These are phyloP conservation scores for Phlegmacium glaucopus DNA, from an alignment of 768 basidiomycete species.

Conservation along the genomic window DNA sequence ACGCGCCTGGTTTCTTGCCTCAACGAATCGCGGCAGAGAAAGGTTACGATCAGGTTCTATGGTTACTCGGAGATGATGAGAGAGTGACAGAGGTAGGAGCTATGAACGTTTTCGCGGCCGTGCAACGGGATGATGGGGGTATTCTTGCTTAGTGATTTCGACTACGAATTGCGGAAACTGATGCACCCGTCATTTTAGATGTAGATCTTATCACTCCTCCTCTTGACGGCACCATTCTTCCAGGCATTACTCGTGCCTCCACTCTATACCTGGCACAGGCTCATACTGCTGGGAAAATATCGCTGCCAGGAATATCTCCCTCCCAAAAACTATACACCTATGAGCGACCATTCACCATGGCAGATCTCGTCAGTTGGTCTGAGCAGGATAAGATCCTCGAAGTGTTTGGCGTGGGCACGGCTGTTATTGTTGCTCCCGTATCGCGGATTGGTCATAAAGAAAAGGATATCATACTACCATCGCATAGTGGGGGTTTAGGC, in stretches of 20 bases:
- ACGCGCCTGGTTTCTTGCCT: constrained; percentile 57
- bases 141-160: neutral
- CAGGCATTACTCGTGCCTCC: constrained; percentile 87
- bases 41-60: constrained; percentile 78
- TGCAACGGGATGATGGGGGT: constrained; percentile 59
- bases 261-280: constrained; percentile 60
- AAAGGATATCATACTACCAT: constrained; percentile 47
- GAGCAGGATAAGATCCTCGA: constrained; percentile 61
- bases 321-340: constrained; percentile 36
- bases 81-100: constrained; percentile 59
- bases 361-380: constrained; percentile 45
- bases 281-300: constrained; percentile 46
- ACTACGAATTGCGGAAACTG: neutral
- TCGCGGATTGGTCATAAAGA: constrained; percentile 53
- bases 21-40: constrained; percentile 60
- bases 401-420: constrained; percentile 77
- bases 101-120: constrained; percentile 80
- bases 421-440: constrained; percentile 64
- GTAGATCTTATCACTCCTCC: constrained; percentile 80
- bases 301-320: constrained; percentile 39
- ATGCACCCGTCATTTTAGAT: constrained; percentile 30
- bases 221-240: constrained; percentile 83
- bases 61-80: constrained; percentile 62
- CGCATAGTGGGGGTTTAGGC: constrained; percentile 42
- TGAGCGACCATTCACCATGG: constrained; percentile 62